Base-by-base conservation (phyloP, 2,329 filamentous ascomycete species). In the Colletotrichum caudatum region DNA sequence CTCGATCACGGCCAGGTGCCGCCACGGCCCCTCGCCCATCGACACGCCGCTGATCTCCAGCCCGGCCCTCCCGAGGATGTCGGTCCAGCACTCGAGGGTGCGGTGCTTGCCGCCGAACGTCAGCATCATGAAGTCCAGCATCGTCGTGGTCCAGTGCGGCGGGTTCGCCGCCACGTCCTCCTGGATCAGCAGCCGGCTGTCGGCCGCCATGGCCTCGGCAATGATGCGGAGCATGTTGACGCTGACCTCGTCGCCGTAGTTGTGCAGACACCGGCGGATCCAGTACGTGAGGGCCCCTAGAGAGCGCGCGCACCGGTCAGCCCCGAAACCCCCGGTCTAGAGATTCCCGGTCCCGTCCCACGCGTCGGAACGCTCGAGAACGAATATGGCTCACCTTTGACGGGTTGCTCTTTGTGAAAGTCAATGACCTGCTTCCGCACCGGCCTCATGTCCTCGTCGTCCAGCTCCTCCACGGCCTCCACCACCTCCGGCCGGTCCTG, bases 251-350 rank as follows among this genome's bases (percentile, higher is more conserved):
- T 82, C 80, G 37, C 77, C 73, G 73, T 82, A 82, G 68, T 83
- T 80, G 68, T 83, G 82, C 4, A 83, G 77, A 56, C 80, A 80
- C n/a, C 79, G 78, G 48, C 77, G 77, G 68, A 80, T 80, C 75
- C 77, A 80, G 74, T 83, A 83, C 7, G 80, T 72, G 20, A 79
- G 72, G 8, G 82, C 81, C 3, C 78, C 81, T 81, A 37, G 44
- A 23, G 29, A 29, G 29, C 4, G 9, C 4, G 9, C 2, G 11
- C 2, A 4, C 1, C 18, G 14, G 44, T 41, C 41, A 67, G 59
- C 39, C 39, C 37, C n/a, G n/a, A 9, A 0, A 4, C 39, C 9
- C 14, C 44, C n/a, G n/a, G 58, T 58, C 64, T 54, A 12, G 18
- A 48, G 56, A 11, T 39, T 14, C 14, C 14, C 16, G 16, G 23